A percentile compares a stretch with the other conserved stretches of the same genome.
These are phyloP conservation scores for Pistacia integerrima DNA, from an alignment of 345 rosid genomes.

Conservation along the genomic window DNA sequence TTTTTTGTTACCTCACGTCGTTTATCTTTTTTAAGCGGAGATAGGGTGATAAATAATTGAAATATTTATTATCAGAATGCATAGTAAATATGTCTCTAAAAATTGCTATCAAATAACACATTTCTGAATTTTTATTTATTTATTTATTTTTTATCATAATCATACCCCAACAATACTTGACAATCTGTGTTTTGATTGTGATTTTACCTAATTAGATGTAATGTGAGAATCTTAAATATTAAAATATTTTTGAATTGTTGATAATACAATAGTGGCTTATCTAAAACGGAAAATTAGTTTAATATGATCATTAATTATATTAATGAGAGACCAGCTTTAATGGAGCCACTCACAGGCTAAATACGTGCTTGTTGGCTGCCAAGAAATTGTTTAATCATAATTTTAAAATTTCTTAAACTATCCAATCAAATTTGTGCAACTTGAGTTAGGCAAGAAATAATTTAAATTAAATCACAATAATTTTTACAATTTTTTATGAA, in stretches of 20 bases:
- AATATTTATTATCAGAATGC: no score
- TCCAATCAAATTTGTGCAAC: background rate
- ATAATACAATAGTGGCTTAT: background rate
- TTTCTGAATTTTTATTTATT: no score
- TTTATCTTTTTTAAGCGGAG: no score
- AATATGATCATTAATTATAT: background rate
- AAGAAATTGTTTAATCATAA: background rate
- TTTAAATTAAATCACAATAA: background rate
- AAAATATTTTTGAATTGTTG: background rate
- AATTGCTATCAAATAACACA: no score
- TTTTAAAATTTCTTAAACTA: background rate
- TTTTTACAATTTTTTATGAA: no score
- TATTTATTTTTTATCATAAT: no score
- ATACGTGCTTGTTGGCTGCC: background rate
- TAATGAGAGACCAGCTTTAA: background rate
- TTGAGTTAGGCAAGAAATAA: background rate
- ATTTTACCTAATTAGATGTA: background rate
- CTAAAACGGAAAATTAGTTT: background rate
- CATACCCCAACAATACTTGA: background rate
- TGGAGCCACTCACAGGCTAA: background rate
- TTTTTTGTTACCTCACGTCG: no score
- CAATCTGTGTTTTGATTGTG: background rate
- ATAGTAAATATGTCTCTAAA: no score
- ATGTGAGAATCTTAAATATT: constrained; percentile 8
- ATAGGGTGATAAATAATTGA: no score